phyloP scores from a whole-genome alignment of 352 stramenopile species.

The Plasmopara halstedii region DNA sequence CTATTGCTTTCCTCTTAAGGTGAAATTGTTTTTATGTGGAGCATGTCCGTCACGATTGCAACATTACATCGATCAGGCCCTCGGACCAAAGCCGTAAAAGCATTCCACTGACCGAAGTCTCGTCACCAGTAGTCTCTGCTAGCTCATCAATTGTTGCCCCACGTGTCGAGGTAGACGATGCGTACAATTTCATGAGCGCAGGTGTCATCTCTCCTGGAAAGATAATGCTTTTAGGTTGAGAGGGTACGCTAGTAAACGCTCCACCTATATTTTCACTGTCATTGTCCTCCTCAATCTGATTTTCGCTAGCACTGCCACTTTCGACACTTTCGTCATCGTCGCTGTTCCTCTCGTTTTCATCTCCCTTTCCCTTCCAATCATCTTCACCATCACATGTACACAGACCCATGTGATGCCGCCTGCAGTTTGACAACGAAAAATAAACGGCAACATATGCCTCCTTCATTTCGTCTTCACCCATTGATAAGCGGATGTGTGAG shows the following conservation, averaged over 20 bases:
- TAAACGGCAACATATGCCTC: conserved; percentile 61
- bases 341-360: conserved; percentile 21
- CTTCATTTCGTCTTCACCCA: conserved; percentile 52
- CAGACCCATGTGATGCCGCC: conserved; percentile 74
- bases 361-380: conserved; percentile 17
- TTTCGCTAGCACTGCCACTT: conserved; percentile 18
- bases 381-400: conserved; percentile 50
- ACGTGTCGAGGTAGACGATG: conserved; percentile 16
- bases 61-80: conserved; percentile 38
- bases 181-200: conserved; percentile 69
- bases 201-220: conserved; percentile 56
- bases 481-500: conserved; percentile 55
- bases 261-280: conserved; percentile 23
- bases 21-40: not conserved
- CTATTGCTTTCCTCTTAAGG: not conserved
- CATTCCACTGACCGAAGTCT: conserved; percentile 70
- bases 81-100: conserved; percentile 77
- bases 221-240: conserved; percentile 43
- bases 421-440: conserved; percentile 70
- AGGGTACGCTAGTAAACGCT: conserved; percentile 28
- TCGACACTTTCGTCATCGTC: conserved; percentile 16
- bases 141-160: conserved; percentile 38
- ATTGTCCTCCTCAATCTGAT: conserved; percentile 24
- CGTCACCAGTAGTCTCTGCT: conserved; percentile 27
- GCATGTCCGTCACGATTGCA: conserved; percentile 9